Base-by-base conservation (phyloP, 768 basidiomycete genomes). In the Suillus fuscotomentosus region DNA sequence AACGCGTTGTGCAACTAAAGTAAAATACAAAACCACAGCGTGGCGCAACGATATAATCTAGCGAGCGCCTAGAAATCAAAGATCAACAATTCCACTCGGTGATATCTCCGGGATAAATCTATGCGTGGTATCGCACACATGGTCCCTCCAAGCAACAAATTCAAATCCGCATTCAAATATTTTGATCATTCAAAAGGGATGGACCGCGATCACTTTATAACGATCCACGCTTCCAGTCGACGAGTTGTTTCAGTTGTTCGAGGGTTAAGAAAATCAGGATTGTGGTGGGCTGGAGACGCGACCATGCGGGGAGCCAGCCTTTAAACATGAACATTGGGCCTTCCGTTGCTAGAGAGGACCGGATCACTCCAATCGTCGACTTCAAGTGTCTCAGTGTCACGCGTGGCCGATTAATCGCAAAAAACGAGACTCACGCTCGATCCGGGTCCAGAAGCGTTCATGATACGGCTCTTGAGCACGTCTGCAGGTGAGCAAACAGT, bases 271-370 rank as follows among this genome's bases (percentile, higher is more conserved):
- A 95, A 73, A 94, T 94, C 45, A 95, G 82, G 67, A 95, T 92
- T 4, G 93, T 95, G 50, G 92, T 94, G 0, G 92, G 93, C 72
- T 94, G 91, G 45, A 95, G 82, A 74, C 93, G 83, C 60, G 86
- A 84, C 92, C 92, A 95, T 13, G 92, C 91, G 0, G 93, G 93
- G 10, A 94, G 76, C 93, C 93, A 95, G 66, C 93, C 93, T 74
- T 92, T 93, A 82, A 95, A 93, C 89, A 95, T 91, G 83, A 94
- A 95, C 86, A 89, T 90, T 3, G 91, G 75, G 15, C 93, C 93
- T 69, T 95, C 93, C 67, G 78, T 87, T 65, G 83, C 81, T 66
- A 95, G 78, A 22, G 91, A 90, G 13, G 81, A 69, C 22, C 83
- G 81, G 72, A 94, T 92, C 48, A 91, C 89, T 7, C 76, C 82